Conservation (phyloP, 2,329 filamentous ascomycete species). For the Diaporthe longicolla region DNA sequence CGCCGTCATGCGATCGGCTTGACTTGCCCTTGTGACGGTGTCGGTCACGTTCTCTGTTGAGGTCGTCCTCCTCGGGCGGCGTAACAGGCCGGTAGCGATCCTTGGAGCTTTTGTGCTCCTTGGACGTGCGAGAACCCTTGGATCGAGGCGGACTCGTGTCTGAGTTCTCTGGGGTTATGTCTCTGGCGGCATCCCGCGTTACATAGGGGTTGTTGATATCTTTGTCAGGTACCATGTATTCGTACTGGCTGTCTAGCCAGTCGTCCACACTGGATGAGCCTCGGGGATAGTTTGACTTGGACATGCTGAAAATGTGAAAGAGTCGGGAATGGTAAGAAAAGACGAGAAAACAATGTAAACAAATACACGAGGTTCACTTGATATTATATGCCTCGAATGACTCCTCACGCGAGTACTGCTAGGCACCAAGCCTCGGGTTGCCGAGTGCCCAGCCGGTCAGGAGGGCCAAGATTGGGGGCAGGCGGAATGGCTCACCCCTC, state of each 20-base stretch:
- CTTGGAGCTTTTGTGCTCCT: slow-evolving; percentile 2
- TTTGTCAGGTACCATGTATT: slow-evolving; percentile 40
- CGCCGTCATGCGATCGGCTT: slow-evolving; percentile 9
- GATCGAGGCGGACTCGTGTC: slow-evolving; percentile 13
- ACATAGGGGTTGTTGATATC: slow-evolving; percentile 31
- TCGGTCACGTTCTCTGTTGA: slow-evolving; percentile 22
- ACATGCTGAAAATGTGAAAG: slow-evolving; percentile 14
- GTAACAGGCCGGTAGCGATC: slow-evolving; percentile 30
- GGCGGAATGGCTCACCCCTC: slow-evolving; percentile 4
- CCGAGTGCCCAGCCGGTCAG: slow-evolving; percentile 1
- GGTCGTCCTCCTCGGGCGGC: slow-evolving; percentile 39
- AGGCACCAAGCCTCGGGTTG: slow-evolving; percentile 22
- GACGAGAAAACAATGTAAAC: neutral
- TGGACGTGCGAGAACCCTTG: neutral
- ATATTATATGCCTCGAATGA: slow-evolving; percentile 25
- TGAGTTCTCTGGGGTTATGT: slow-evolving; percentile 24
- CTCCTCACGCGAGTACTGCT: slow-evolving; percentile 6
- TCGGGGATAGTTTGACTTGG: slow-evolving; percentile 21
- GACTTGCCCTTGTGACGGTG: slow-evolving; percentile 23
- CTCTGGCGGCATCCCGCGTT: slow-evolving; percentile 6
- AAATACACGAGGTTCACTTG: neutral
- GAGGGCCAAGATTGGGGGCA: slow-evolving; percentile 10
- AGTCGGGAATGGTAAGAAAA: neutral
- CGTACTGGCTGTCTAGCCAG: slow-evolving; percentile 42
- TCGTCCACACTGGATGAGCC: slow-evolving; percentile 37